These are phyloP conservation scores for Biscogniauxia sp. DNA, from an alignment of 2,329 filamentous ascomycete genomes.

Conservation along the genomic window DNA sequence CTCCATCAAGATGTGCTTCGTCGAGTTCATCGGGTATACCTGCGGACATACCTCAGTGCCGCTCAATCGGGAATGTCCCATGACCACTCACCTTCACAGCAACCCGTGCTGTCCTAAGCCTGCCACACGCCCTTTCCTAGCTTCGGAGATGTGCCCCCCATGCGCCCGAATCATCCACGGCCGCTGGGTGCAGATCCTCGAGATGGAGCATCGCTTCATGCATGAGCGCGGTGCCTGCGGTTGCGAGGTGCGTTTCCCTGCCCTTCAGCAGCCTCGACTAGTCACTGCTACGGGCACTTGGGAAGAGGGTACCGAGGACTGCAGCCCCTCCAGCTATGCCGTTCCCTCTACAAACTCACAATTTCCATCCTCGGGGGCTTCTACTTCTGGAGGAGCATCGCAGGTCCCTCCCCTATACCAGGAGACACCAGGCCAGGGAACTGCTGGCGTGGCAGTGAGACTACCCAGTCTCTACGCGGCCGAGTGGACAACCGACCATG, in stretches of 20 bases:
- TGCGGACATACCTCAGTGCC: slow-evolving; percentile 46
- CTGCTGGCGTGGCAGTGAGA: slow-evolving; percentile 29
- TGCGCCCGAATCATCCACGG: slow-evolving; percentile 40
- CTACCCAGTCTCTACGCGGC: slow-evolving; percentile 37
- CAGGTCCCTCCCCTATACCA: slow-evolving; percentile 15
- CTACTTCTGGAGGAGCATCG: no score
- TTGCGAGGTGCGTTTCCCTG: slow-evolving; percentile 38
- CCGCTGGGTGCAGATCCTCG: slow-evolving; percentile 39
- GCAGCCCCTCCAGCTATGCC: neutral
- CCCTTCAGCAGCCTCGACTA: slow-evolving; percentile 34
- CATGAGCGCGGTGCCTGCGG: slow-evolving; percentile 43
- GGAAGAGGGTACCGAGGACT: neutral
- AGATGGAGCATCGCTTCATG: slow-evolving; percentile 43
- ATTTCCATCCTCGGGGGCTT: no score
- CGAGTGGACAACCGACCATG: slow-evolving; percentile 42
- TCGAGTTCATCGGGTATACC: slow-evolving; percentile 44
- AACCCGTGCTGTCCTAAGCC: slow-evolving; percentile 36
- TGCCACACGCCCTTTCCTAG: slow-evolving; percentile 31
- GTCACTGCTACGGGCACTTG: slow-evolving; percentile 12
- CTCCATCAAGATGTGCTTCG: slow-evolving; percentile 42
- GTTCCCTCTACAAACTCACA: neutral
- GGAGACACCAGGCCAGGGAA: slow-evolving; percentile 13
- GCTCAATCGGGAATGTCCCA: slow-evolving; percentile 42
- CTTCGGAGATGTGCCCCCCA: slow-evolving; percentile 36
- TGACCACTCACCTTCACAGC: slow-evolving; percentile 37